Base-by-base conservation (phyloP, 805 yeast genomes). In the Candida corydali region DNA sequence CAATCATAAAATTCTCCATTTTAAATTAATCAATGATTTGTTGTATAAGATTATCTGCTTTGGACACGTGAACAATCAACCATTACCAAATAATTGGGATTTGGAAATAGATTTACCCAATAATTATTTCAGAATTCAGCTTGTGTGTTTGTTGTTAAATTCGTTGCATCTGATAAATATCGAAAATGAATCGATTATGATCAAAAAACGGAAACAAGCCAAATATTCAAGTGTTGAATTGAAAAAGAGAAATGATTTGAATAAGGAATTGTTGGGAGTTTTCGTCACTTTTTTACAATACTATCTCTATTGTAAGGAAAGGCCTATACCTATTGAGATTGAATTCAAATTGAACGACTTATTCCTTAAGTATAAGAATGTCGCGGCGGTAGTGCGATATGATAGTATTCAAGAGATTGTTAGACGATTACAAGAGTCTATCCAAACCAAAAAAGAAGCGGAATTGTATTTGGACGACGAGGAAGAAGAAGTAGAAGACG, bases 111-210 rank as follows among this genome's bases (percentile, higher is more conserved):
- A 88, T 58, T 61, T 61, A 9, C 79, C 81, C 0, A 73, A 78
- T 46, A 80, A 85, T 48, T 85, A 80, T 51, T 86, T 86, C 57
- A 69, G 96, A 39, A 63, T 86, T 25, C 78, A 77, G 26, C 57
- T 88, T 51, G 54, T 61, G 32, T 61, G 69, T 30, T 37, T 49
- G 16, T 36, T 63, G 20, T 46, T 63, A 23, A 46, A 32, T 17
- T 34, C 52, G 7, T 28, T 60, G 12, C 31, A 49, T 14, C 37
- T 49, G 1, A 31, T 38, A 3, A 17, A 15, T 26, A 23, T 32
- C 23, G 42, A 38, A 15, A 36, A 35, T 16, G 39, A 39, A 19
- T 15, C 39, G 7, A 20, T 29, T 12, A 17, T 29, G 3, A 14
- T 14, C 9, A 26, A 26, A 17, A 34, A 28, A 16, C 38, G 29